Evolutionary conservation across 2,329 filamentous ascomycete genomes (phyloP).

Genomic region (Gaeumannomyces sp.): DNA sequence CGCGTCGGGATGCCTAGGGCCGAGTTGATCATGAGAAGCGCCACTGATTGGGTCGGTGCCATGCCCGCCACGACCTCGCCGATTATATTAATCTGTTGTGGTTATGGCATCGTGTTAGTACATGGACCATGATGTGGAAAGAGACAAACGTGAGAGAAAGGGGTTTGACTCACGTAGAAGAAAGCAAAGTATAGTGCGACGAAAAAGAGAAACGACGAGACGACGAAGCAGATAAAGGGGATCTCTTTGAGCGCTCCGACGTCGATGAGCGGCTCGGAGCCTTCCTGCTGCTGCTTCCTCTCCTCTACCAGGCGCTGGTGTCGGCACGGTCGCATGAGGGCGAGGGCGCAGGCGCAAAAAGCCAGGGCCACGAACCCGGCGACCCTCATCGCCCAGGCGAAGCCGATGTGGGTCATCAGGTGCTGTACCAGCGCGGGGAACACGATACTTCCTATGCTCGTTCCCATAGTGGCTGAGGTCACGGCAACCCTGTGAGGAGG

Average conservation of each 20-base stretch:
- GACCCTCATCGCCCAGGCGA: slow-evolving; percentile 57
- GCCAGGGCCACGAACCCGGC: slow-evolving; percentile 54
- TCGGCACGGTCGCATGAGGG: slow-evolving; percentile 37
- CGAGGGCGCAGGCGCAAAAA: slow-evolving; percentile 31
- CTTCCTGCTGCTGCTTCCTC: slow-evolving; percentile 31
- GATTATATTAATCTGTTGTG: slow-evolving; percentile 22
- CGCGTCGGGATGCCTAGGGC: slow-evolving; percentile 50
- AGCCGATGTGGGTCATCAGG: slow-evolving; percentile 55
- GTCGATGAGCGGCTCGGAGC: slow-evolving; percentile 42
- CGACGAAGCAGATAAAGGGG: slow-evolving; percentile 35
- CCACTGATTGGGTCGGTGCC: slow-evolving; percentile 42
- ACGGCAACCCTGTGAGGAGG: slow-evolving; percentile 38
- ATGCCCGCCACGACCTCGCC: slow-evolving; percentile 35
- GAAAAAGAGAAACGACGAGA: slow-evolving; percentile 35
- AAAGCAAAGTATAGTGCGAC: slow-evolving; percentile 49
- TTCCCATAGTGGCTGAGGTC: slow-evolving; percentile 53
- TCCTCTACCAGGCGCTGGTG: neutral
- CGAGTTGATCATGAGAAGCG: slow-evolving; percentile 51
- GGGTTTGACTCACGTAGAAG: slow-evolving; percentile 34
- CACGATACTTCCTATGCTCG: slow-evolving; percentile 55
- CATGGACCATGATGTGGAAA: neutral
- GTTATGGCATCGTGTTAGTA: neutral
- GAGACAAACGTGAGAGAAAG: neutral
- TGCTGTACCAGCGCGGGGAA: slow-evolving; percentile 54
- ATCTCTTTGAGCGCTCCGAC: slow-evolving; percentile 42